Conservation (phyloP, 805 yeast species). For the Barnettozyma wickerhamii region DNA sequence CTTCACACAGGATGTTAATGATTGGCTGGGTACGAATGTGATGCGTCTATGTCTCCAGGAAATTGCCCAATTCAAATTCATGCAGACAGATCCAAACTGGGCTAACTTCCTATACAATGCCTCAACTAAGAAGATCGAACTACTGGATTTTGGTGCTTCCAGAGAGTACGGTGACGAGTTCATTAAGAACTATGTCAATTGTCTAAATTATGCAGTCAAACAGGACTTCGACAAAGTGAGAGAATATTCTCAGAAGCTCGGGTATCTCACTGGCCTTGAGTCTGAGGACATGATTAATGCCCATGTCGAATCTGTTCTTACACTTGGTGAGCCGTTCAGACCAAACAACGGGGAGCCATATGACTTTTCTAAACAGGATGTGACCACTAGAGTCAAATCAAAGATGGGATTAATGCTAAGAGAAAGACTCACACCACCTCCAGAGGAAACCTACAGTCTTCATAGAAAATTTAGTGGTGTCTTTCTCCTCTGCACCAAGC, state of each 20-base stretch:
- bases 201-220: constrained; percentile 70
- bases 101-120: constrained; percentile 89
- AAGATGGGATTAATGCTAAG: constrained; percentile 86
- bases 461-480: constrained; percentile 96
- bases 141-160: constrained; percentile 94
- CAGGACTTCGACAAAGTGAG: constrained; percentile 63
- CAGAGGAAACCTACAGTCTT: constrained; percentile 95
- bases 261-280: constrained; percentile 90
- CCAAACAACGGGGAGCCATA: constrained; percentile 47
- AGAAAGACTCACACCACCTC: constrained; percentile 94
- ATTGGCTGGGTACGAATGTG: constrained; percentile 80
- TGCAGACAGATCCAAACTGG: constrained; percentile 99
- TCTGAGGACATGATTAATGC: constrained; percentile 84
- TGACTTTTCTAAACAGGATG: constrained; percentile 81
- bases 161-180: constrained; percentile 71
- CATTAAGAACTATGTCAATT: constrained; percentile 59
- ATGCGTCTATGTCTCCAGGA: constrained; percentile 86
- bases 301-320: constrained; percentile 85
- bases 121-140: constrained; percentile 67
- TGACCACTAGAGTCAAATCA: constrained; percentile 86
- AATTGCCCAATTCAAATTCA: constrained; percentile 77
- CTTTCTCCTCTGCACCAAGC: constrained; percentile 79
- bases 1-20: constrained; percentile 66
- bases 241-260: constrained; percentile 64
- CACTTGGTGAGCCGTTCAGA: constrained; percentile 89